These are phyloP conservation scores for Hypoxylon sp. DNA, from an alignment of 2,329 filamentous ascomycete species.

Conservation along the genomic window DNA sequence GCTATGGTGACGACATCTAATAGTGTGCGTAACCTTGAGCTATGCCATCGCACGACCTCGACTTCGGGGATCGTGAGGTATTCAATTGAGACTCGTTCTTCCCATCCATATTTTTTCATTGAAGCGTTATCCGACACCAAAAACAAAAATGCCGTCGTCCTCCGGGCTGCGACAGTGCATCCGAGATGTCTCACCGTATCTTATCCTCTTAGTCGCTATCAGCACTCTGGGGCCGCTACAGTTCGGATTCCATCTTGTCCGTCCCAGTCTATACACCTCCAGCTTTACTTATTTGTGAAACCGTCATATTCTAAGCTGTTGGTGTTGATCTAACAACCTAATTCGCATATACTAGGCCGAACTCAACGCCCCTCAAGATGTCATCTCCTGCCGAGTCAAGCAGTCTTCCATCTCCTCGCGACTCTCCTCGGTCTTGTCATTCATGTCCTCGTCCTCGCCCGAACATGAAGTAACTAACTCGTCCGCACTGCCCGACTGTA, in stretches of 20 bases:
- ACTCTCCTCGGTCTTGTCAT: constrained; percentile 47
- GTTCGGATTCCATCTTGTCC: constrained; percentile 93
- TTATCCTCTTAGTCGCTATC: constrained; percentile 80
- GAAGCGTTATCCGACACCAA: constrained; percentile 2
- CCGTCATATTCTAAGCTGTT: neutral
- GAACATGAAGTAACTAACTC: constrained; percentile 45
- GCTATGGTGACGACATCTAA: too few relatives aligned
- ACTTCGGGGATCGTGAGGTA: neutral
- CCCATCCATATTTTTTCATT: neutral
- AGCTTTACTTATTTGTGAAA: neutral
- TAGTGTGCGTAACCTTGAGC: constrained; percentile 1
- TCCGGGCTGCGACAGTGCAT: constrained; percentile 52
- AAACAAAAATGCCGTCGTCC: constrained; percentile 38
- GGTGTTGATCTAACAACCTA: neutral
- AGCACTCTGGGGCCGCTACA: constrained; percentile 90
- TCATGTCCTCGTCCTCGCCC: constrained; percentile 48
- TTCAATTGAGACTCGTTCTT: neutral
- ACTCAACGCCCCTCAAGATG: constrained; percentile 93
- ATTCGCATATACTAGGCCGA: constrained; percentile 74
- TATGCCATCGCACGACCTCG: constrained; percentile 7
- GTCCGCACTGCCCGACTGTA: constrained; percentile 76
- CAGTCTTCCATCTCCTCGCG: constrained; percentile 61
- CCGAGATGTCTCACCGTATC: constrained; percentile 76
- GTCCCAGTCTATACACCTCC: constrained; percentile 35
- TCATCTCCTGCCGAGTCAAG: constrained; percentile 83